Evolutionary conservation across 371 early-diverging fungal species (phyloP).

Genomic region (Circinella minor): DNA sequence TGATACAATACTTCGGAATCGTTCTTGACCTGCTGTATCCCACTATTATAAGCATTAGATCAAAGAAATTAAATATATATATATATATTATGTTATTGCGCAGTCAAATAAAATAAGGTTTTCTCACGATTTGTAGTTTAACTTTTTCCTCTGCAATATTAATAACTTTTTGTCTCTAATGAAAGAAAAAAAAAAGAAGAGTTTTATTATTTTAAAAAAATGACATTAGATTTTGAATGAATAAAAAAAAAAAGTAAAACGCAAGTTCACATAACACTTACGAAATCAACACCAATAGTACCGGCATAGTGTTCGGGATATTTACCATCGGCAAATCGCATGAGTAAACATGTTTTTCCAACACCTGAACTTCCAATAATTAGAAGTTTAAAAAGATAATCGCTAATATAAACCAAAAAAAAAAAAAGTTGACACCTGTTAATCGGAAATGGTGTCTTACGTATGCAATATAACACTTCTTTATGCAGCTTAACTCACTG

Average conservation of each 20-base stretch:
- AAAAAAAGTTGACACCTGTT: not conserved
- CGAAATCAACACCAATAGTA: slow-evolving; percentile 98
- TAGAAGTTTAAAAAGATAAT: slow-evolving; percentile 98
- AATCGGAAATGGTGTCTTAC: not conserved
- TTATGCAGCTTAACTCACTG: not conserved
- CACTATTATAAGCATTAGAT: slow-evolving; percentile 50
- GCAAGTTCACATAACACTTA: slow-evolving; percentile 36
- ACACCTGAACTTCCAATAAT: slow-evolving; percentile 99
- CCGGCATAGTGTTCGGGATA: slow-evolving; percentile 97
- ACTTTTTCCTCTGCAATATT: slow-evolving; percentile 97
- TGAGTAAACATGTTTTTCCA: slow-evolving; percentile 97
- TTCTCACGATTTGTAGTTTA: slow-evolving; percentile 94
- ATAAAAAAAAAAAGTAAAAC: not conserved
- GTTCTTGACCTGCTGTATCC: slow-evolving; percentile 99
- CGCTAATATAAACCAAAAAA: slow-evolving; percentile 58
- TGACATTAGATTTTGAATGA: not conserved
- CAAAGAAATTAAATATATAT: not conserved
- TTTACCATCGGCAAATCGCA: slow-evolving; percentile 98
- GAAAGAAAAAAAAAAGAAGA: not conserved
- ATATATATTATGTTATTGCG: too few relatives aligned
- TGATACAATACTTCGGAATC: slow-evolving; percentile 97
- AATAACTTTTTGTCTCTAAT: slow-evolving; percentile 98
- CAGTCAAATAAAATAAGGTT: not conserved
- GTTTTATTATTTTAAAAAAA: not conserved
- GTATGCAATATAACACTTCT: not conserved